Base-by-base conservation (phyloP, 2,329 filamentous ascomycete species). In the Colletotrichum kahawae region DNA sequence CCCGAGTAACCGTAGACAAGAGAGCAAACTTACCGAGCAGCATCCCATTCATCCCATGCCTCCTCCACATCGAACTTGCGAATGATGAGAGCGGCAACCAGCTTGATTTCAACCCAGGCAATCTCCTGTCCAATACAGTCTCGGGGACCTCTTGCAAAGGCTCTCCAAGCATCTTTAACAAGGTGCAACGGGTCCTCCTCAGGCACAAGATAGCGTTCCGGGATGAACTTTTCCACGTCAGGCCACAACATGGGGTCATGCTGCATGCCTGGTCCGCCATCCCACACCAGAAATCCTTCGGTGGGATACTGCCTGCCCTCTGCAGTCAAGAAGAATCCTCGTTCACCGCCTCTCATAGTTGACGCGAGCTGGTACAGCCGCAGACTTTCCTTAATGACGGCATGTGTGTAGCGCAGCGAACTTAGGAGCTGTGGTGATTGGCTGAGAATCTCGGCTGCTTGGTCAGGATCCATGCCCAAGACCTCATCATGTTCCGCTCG, bases 81-180 rank as follows among this genome's bases (percentile, higher is more conserved):
- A n/a, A 74, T 71, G 21, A 66, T 71, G 4, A 74, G 43, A 24
- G 71, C 67, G 2, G 43, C 36, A 21, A 67, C 63, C 36, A 89
- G 81, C 71, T 87, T 87, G 14, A 88, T 82, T 79, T 92, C 90
- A 21, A 89, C 83, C 82, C 89, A 86, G 3, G 88, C 90, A 36
- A 92, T 81, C 76, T 89, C 87, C 80, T 91, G 87, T 0, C 90
- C 91, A 38, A 92, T 87, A 75, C 90, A 92, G 57, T 87, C 88
- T 12, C 90, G 80, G 5, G 87, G 87, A 0, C 90, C 90, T 24
- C 87, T 83, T 59, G 87, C 86, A 78, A 92, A 92, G 0, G 89
- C 85, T 8, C 88, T 82, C 85, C 86, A 92, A 0, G 89, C 88
- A 70, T 86, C 85, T 33, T 76, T 76, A 2, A 71, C 38, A 7